A percentile compares a stretch with the other conserved stretches of the same genome.
These are phyloP conservation scores for Boletus coccyginus DNA, from an alignment of 768 basidiomycete species.

Conservation along the genomic window DNA sequence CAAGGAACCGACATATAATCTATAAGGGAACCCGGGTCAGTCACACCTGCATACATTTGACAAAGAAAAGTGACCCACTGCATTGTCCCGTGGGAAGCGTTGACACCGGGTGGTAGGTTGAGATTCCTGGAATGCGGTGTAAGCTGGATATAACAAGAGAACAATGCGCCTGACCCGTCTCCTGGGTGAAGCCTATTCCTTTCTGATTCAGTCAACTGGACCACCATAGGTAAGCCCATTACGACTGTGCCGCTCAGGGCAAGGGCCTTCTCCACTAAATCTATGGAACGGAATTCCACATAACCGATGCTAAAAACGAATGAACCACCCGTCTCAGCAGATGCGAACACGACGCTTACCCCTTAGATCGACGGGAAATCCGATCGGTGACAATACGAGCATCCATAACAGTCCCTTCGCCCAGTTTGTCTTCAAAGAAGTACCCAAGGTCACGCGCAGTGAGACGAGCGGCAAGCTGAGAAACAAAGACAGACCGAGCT, in stretches of 20 bases:
- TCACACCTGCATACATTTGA: constrained; percentile 9
- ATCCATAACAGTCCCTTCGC: constrained; percentile 91
- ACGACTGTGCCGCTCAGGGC: constrained; percentile 91
- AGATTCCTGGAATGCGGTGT: constrained; percentile 52
- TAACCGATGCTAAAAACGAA: constrained; percentile 80
- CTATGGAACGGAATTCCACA: constrained; percentile 91
- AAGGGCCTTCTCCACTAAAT: constrained; percentile 88
- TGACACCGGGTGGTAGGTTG: constrained; percentile 83
- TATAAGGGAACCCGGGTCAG: constrained; percentile 29
- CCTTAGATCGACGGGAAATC: constrained; percentile 94
- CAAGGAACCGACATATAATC: constrained; percentile 94
- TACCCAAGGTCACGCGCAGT: constrained; percentile 96
- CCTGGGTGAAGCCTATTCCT: constrained; percentile 87
- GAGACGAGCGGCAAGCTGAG: constrained; percentile 94
- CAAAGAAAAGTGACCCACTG: constrained; percentile 53
- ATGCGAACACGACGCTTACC: constrained; percentile 48
- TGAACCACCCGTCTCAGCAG: neutral
- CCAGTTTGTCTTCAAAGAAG: constrained; percentile 97
- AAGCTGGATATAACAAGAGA: constrained; percentile 5
- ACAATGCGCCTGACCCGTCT: constrained; percentile 59
- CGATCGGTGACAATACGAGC: constrained; percentile 95
- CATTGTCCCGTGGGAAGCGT: constrained; percentile 77
- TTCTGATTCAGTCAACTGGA: constrained; percentile 96
- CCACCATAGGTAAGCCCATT: constrained; percentile 96
- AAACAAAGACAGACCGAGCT: constrained; percentile 97